Base-by-base conservation (phyloP, 2,329 filamentous ascomycete genomes). In the Trichophyton rubrum region DNA sequence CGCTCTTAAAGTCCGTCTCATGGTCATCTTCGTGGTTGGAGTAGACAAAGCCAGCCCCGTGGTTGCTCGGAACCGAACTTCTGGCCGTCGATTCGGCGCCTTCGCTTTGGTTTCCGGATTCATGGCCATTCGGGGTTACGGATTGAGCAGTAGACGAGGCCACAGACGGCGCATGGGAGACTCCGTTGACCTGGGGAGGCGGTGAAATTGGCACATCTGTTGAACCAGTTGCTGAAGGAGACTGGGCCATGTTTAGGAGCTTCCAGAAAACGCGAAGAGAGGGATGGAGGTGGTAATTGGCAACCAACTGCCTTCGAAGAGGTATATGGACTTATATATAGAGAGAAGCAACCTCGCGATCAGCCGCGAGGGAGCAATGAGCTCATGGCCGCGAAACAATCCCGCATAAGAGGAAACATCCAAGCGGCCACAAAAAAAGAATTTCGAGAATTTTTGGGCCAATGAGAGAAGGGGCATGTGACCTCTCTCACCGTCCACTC, bases 321-420 rank as follows among this genome's bases (percentile, higher is more conserved):
- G 51, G 33, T 55, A 55, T 30, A 33, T 55, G 5, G 38, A 41
- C n/a, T 38, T 38, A 38, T 38, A 43, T 13, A 15, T 0, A 43
- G 15, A 43, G 40, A 43, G 20, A 35, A 20, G 56, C 56, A 58
- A 58, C 56, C 56, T 45, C 56, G 56, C 56, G 56, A 58, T 27
- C 20, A 41, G n/a, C 22, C 56, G 56, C 56, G 56, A 58, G 56
- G 56, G 11, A 22, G 35, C 56, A 45, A 43, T 20, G 56, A 45
- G 38, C 40, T 58, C 56, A 58, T 58, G 30, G 20, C 33, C 56
- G 17, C 17, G 6, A 17, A 20, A 55, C 33, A 38, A 38, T 4
- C 33, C 33, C 11, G 33, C 33, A 38, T 38, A 27, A 55, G 17
- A 55, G 27, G 13, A 55, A 55, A 55, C n/a, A 35, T 20, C 7